Evolutionary conservation across 2,329 filamentous ascomycete genomes (phyloP).

Genomic region (Cytospora piceicola): DNA sequence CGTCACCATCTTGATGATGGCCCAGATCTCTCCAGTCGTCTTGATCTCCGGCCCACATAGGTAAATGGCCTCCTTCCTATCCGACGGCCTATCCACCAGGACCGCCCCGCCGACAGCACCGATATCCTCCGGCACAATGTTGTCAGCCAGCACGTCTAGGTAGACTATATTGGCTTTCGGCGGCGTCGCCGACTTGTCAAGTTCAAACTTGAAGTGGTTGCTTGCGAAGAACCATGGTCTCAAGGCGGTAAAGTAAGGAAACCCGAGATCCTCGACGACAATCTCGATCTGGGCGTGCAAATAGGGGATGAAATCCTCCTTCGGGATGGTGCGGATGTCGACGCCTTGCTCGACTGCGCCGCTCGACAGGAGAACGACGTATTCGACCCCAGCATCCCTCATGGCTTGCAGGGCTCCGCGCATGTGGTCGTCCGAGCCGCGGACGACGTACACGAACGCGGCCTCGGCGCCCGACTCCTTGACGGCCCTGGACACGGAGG

Average conservation of each 20-base stretch:
- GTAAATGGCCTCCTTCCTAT: constrained; percentile 39
- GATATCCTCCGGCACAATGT: constrained; percentile 49
- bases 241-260: constrained; percentile 41
- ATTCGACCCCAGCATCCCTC: constrained; percentile 49
- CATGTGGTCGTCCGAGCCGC: constrained; percentile 44
- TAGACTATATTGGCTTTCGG: constrained; percentile 37
- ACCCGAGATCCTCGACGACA: constrained; percentile 46
- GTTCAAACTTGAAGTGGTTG: constrained; percentile 40
- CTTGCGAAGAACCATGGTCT: constrained; percentile 50
- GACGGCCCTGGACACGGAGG: constrained; percentile 46
- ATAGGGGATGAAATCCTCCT: constrained; percentile 42
- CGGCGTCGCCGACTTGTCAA: constrained; percentile 22
- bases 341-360: constrained; percentile 36
- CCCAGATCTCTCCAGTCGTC: constrained; percentile 37
- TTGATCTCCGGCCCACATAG: constrained; percentile 44
- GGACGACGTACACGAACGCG: constrained; percentile 53
- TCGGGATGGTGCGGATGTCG: constrained; percentile 36
- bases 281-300: constrained; percentile 51
- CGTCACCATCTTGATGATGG: constrained; percentile 38
- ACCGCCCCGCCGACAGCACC: constrained; percentile 47
- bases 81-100: constrained; percentile 40
- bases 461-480: constrained; percentile 45
- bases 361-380: constrained; percentile 50
- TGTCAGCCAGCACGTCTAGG: constrained; percentile 45
- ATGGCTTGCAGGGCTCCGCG: constrained; percentile 46